A percentile compares a stretch with the other conserved stretches of the same genome.
Conservation (phyloP, 768 basidiomycete species). For the Tylopilus felleus region DNA sequence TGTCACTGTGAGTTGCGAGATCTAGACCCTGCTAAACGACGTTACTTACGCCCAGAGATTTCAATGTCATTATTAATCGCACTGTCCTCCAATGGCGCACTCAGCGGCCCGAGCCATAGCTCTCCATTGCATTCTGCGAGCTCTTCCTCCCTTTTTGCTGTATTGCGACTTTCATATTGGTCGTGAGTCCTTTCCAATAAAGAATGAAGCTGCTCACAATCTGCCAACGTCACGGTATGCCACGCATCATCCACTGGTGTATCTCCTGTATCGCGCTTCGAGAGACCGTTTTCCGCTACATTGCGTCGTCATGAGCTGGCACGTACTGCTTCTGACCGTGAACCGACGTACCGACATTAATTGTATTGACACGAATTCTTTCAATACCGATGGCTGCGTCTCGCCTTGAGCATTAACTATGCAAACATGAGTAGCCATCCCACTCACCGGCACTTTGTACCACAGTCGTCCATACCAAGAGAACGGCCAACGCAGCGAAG, state of each 20-base stretch:
- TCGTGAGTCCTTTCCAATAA: background rate
- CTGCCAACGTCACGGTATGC: background rate
- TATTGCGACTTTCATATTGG: background rate
- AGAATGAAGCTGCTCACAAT: background rate
- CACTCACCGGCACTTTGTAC: slow-evolving; percentile 14
- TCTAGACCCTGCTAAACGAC: background rate
- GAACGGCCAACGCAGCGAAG: background rate
- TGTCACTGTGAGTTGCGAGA: background rate
- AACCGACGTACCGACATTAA: background rate
- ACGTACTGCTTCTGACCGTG: background rate
- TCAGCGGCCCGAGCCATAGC: background rate
- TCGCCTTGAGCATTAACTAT: background rate
- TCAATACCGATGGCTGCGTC: background rate
- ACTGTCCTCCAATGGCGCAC: background rate
- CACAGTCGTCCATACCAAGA: slow-evolving; percentile 4
- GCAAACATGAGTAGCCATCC: background rate
- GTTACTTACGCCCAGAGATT: background rate
- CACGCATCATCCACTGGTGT: background rate
- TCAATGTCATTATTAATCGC: background rate
- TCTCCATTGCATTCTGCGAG: background rate
- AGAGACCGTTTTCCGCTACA: background rate
- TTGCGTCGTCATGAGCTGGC: background rate
- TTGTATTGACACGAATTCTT: background rate
- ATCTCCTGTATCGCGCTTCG: background rate
- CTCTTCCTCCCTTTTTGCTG: background rate